Base-by-base conservation (phyloP, 192 early-diverging fungal genomes). In the Coemansia sp. region DNA sequence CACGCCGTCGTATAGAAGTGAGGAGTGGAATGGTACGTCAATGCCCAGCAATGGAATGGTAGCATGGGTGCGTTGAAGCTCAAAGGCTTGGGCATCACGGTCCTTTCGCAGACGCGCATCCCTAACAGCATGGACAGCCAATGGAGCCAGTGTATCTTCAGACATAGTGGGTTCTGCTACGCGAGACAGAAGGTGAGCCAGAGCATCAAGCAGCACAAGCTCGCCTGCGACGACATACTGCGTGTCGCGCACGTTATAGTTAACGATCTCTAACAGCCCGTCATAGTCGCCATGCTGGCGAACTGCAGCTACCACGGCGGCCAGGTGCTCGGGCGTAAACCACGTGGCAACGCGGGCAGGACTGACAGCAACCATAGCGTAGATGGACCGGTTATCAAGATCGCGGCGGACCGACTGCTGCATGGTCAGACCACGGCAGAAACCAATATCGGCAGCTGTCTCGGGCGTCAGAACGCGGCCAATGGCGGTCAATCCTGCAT, bases 351-450 rank as follows among this genome's bases (percentile, higher is more conserved):
- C 94, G 73, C 95, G 91, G 54, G 90, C 85, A 33, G 95, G 95
- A 84, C 94, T 97, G 65, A 97, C 90, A 46, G 95, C 95, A 76
- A 89, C 89, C 95, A 97, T 97, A 84, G 92, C 93, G 84, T 95
- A 97, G 84, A 95, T 88, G 74, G 95, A 97, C 46, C 93, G 91
- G 63, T 92, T 93, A 16, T 82, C 65, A n/a, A 79, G 72, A 69
- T 96, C 95, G 66, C 95, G 92, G 63, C 88, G 87, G 36, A 97
- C 95, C 59, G 95, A 93, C 51, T 89, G 87, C 87, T 97, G 95
- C 95, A 97, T 97, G 36, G 95, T 97, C 92, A 96, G 94, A 78
- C 95, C 95, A 74, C 95, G 91, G 87, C 96, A 97, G 86, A 97
- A 97, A 27, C 93, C 92, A 51, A 97, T 92, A 66, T 97, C 95